Percentiles rank a stretch among this genome's conserved stretches.
Conservation (phyloP, 164 flowering plant species). For the Annona squamosa region DNA sequence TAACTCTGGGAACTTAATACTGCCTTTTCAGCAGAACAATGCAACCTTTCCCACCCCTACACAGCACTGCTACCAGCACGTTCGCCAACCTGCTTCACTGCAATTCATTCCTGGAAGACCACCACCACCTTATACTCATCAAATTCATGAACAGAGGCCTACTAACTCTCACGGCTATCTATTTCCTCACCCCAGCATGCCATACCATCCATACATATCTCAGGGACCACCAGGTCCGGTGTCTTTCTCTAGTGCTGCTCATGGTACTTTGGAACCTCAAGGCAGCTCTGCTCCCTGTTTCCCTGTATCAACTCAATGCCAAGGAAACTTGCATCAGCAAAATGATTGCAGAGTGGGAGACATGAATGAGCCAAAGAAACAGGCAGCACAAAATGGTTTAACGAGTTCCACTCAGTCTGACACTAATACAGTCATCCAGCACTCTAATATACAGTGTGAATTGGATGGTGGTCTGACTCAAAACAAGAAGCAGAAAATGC, state of each 20-base stretch:
- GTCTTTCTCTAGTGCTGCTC: constrained; percentile 2
- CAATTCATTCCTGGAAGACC: constrained; percentile 6
- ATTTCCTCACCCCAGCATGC: constrained; percentile 9
- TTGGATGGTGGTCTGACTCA: constrained; percentile 12
- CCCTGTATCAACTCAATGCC: background rate
- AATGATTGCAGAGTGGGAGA: constrained; percentile 6
- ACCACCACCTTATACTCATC: constrained; percentile 4
- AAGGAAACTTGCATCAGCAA: constrained; percentile 6
- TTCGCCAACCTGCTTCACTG: background rate
- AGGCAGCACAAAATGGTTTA: constrained; percentile 1
- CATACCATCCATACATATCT: constrained; percentile 6
- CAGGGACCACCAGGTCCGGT: constrained; percentile 1
- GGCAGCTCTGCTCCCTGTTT: constrained; percentile 2
- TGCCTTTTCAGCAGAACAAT: constrained; percentile 14
- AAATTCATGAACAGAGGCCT: constrained; percentile 1
- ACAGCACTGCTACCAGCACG: constrained; percentile 10
- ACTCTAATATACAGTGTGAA: constrained; percentile 7
- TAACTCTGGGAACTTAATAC: constrained; percentile 5
- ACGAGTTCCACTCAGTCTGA: background rate
- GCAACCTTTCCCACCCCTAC: constrained; percentile 1
- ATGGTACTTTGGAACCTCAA: constrained; percentile 5
- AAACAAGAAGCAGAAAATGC: constrained; percentile 13
- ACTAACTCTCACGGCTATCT: background rate
- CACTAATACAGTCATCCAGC: constrained; percentile 1
- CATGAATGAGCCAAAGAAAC: background rate